These are phyloP conservation scores for Tetraselmis chui DNA, from an alignment of 139 green algal genomes.

Conservation along the genomic window DNA sequence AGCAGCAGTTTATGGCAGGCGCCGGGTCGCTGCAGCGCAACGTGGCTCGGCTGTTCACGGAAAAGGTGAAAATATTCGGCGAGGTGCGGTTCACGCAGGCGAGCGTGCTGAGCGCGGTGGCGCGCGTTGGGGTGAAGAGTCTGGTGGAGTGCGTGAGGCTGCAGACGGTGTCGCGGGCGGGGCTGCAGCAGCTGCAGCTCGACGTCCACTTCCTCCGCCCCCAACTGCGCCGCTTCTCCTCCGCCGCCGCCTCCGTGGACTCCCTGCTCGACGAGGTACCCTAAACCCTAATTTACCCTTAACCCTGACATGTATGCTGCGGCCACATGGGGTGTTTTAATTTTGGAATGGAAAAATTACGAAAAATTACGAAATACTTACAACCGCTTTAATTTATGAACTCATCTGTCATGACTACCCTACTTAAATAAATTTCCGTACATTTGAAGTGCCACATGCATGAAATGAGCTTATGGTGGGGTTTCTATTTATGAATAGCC, in stretches of 20 bases:
- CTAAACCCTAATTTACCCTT: too few relatives aligned
- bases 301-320: too few relatives aligned
- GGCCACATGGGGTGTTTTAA: too few relatives aligned
- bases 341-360: too few relatives aligned
- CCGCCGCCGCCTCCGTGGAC: neutral
- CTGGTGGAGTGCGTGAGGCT: constrained; percentile 59
- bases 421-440: too few relatives aligned
- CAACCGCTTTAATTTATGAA: too few relatives aligned
- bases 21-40: constrained; percentile 47
- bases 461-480: too few relatives aligned
- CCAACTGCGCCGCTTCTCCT: constrained; percentile 36
- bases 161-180: constrained; percentile 41
- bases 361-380: too few relatives aligned
- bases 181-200: constrained; percentile 78
- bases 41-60: constrained; percentile 62
- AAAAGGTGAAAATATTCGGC: constrained; percentile 27
- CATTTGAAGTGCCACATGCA: too few relatives aligned
- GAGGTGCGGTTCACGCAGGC: constrained; percentile 24
- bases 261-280: neutral
- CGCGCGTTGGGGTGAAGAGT: constrained; percentile 45
- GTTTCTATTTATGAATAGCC: too few relatives aligned
- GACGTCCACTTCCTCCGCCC: constrained; percentile 67
- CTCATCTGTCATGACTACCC: too few relatives aligned
- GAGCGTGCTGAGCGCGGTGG: constrained; percentile 24
- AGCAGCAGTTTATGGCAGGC: neutral